Evolutionary conservation across 768 basidiomycete species (phyloP).

Genomic region (Lactifluus pinguis): DNA sequence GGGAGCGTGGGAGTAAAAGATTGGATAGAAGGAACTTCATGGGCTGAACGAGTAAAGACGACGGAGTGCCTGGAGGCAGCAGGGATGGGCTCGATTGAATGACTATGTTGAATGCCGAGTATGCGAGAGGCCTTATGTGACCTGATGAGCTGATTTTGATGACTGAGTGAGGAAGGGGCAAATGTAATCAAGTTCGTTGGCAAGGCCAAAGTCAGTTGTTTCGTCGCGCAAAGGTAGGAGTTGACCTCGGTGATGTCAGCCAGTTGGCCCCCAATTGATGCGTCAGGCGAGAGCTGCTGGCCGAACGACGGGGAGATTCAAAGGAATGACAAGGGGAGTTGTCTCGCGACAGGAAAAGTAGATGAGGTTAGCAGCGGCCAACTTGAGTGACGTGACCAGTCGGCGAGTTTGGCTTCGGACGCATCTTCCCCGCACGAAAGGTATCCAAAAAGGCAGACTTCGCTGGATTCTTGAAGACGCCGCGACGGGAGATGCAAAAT

Average conservation of each 20-base stretch:
- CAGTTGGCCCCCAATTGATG: slow-evolving; percentile 33
- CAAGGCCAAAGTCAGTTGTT: slow-evolving; percentile 37
- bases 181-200: slow-evolving; percentile 71
- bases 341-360: slow-evolving; percentile 53
- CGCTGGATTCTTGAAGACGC: too few species aligned
- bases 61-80: slow-evolving; percentile 68
- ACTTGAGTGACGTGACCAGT: too few species aligned
- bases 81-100: slow-evolving; percentile 80
- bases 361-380: slow-evolving; percentile 48
- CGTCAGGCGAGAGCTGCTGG: slow-evolving; percentile 25
- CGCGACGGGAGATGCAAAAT: too few species aligned
- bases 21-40: slow-evolving; percentile 45
- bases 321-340: slow-evolving; percentile 31
- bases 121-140: slow-evolving; percentile 72
- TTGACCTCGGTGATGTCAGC: too few species aligned
- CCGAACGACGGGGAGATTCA: slow-evolving; percentile 32
- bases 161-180: slow-evolving; percentile 23
- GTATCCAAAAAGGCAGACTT: too few species aligned
- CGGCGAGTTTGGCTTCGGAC: too few species aligned
- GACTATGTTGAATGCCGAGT: slow-evolving; percentile 64
- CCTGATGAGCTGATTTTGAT: slow-evolving; percentile 32
- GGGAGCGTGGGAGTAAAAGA: slow-evolving; percentile 65
- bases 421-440: too few species aligned
- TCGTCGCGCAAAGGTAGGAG: too few species aligned
- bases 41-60: slow-evolving; percentile 63